These are phyloP conservation scores for Pilaira anomala DNA, from an alignment of 192 early-diverging fungal genomes.

Conservation along the genomic window DNA sequence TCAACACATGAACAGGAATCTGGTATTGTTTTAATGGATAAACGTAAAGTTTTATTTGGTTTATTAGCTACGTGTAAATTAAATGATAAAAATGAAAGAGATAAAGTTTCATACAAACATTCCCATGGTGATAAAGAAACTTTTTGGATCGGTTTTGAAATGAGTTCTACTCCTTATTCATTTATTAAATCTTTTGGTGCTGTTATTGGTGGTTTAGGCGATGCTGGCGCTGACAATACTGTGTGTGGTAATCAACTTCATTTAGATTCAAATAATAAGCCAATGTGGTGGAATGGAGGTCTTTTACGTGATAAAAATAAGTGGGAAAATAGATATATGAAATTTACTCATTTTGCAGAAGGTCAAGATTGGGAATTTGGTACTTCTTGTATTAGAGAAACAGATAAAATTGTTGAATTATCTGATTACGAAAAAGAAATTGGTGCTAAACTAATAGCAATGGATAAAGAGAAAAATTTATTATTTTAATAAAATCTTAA, in stretches of 20 bases:
- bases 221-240: conserved; percentile 18
- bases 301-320: conserved; percentile 47
- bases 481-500: conserved; percentile 26
- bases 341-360: conserved; percentile 36
- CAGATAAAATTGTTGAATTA: conserved; percentile 23
- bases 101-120: conserved; percentile 42
- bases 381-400: conserved; percentile 40
- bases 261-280: conserved; percentile 36
- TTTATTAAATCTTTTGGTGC: conserved; percentile 49
- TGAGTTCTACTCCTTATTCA: conserved; percentile 52
- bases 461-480: conserved; percentile 21
- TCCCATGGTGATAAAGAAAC: conserved; percentile 69
- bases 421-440: conserved; percentile 4
- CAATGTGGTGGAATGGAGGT: conserved; percentile 54
- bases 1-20: conserved; percentile 62
- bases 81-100: conserved; percentile 51
- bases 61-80: conserved; percentile 53
- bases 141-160: conserved; percentile 65
- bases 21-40: conserved; percentile 58
- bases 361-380: conserved; percentile 48
- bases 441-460: conserved; percentile 15
- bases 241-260: conserved; percentile 51
- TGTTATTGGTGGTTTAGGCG: conserved; percentile 48
- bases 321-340: conserved; percentile 33
- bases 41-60: conserved; percentile 45